A percentile compares a stretch with the other conserved stretches of the same genome.
Evolutionary conservation across 106 monocot species (phyloP).

Genomic region (Ottelia alismoides): DNA sequence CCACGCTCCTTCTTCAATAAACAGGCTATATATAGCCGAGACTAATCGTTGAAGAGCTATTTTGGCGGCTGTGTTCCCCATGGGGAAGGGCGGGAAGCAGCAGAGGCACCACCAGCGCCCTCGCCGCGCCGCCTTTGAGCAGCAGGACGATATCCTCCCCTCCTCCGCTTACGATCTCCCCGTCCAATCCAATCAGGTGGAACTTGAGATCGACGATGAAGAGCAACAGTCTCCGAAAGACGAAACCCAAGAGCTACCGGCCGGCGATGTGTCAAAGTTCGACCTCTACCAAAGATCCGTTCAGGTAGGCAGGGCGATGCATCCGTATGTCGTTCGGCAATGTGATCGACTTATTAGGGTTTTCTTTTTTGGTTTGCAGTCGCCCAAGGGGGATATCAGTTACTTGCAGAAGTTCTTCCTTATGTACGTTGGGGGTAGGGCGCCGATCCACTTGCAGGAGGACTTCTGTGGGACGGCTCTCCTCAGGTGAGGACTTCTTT

Average conservation of each 20-base stretch:
- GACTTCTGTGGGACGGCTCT: constrained; percentile 95
- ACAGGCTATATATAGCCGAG: too few species aligned
- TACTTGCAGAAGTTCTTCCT: constrained; percentile 89
- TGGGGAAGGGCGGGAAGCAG: too few species aligned
- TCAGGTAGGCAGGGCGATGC: too few species aligned
- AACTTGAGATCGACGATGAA: constrained; percentile 8
- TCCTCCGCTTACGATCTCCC: constrained; percentile 56
- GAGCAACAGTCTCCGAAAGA: constrained; percentile 7
- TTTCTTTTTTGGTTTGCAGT: too few species aligned
- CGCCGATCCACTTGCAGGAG: constrained; percentile 75
- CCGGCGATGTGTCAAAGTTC: constrained; percentile 30
- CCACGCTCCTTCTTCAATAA: too few species aligned
- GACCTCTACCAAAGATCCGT: constrained; percentile 71
- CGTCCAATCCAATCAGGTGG: background rate
- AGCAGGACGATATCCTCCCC: constrained; percentile 37
- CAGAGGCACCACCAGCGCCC: too few species aligned
- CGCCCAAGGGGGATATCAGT: constrained; percentile 88
- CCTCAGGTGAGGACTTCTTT: constrained; percentile 79
- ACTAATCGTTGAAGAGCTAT: too few species aligned
- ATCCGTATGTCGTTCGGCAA: too few species aligned
- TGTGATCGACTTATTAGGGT: too few species aligned
- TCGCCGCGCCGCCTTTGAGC: too few species aligned
- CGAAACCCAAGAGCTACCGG: background rate
- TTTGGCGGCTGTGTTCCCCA: too few species aligned
- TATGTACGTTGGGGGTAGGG: constrained; percentile 78